Conservation (phyloP, 345 rosid genomes). For the Hibiscus mutabilis region DNA sequence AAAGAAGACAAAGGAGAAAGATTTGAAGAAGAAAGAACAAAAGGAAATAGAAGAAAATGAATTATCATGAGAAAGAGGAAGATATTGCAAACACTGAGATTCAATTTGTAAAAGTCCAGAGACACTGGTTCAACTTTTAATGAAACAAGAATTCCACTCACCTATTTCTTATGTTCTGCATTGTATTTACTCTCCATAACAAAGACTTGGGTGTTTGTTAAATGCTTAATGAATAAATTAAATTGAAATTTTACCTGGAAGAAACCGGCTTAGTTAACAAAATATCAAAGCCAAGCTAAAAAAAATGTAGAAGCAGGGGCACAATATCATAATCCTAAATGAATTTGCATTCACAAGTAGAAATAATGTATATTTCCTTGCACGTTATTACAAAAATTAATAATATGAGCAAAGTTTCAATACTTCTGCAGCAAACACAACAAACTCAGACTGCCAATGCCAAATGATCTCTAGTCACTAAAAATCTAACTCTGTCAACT, state of each 20-base stretch:
- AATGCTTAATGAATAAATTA: no score
- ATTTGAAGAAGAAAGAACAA: neutral
- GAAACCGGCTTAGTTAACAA: no score
- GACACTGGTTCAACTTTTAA: no score
- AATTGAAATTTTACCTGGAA: no score
- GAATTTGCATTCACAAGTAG: constrained; percentile 1
- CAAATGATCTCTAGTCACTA: neutral
- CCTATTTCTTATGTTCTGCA: no score
- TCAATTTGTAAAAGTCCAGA: no score
- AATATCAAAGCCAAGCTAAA: neutral
- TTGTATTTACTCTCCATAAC: no score
- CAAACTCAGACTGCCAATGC: neutral
- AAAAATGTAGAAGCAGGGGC: neutral
- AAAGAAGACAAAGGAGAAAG: constrained; percentile 1
- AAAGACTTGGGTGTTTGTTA: no score
- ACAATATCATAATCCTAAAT: neutral
- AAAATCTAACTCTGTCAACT: neutral
- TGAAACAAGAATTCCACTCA: no score
- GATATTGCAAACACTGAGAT: neutral
- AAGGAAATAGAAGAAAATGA: neutral
- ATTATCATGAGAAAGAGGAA: neutral
- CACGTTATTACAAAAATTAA: constrained; percentile 6
- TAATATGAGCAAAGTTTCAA: neutral
- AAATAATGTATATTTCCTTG: neutral
- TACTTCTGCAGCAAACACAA: neutral